Percentiles rank a stretch among this genome's conserved stretches.
Evolutionary conservation across 2,329 filamentous ascomycete species (phyloP).

Genomic region (Fusarium oxysporum): DNA sequence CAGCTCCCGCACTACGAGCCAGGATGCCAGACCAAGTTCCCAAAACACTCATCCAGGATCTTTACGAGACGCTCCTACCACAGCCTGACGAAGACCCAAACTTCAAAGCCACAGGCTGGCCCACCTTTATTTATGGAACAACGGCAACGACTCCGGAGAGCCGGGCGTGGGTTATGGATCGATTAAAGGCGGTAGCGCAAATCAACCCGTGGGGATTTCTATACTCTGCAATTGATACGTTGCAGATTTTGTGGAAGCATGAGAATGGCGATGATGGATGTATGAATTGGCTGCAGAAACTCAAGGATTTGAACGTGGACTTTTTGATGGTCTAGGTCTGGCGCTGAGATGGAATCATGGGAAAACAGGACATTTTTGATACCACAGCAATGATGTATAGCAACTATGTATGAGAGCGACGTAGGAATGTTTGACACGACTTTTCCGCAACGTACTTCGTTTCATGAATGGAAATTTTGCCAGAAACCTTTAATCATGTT

Average conservation of each 20-base stretch:
- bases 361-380: conserved; percentile 35
- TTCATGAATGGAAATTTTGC: not conserved
- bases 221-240: conserved; percentile 57
- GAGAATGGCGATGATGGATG: conserved; percentile 45
- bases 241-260: conserved; percentile 57
- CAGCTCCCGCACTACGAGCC: conserved; percentile 46
- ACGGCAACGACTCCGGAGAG: conserved; percentile 57
- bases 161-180: conserved; percentile 61
- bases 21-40: conserved; percentile 32
- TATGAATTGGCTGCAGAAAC: conserved; percentile 56
- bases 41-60: conserved; percentile 55
- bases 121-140: conserved; percentile 66
- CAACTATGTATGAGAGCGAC: conserved; percentile 7
- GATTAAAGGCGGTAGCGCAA: conserved; percentile 53
- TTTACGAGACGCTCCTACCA: conserved; percentile 60
- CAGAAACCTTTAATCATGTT: not conserved
- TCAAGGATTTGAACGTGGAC: conserved; percentile 56
- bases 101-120: conserved; percentile 68
- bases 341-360: conserved; percentile 31
- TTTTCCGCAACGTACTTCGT: not conserved
- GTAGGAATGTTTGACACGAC: not conserved
- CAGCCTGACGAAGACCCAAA: conserved; percentile 62
- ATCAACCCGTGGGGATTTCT: conserved; percentile 62
- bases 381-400: conserved; percentile 22
- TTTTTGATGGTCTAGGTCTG: conserved; percentile 45